A percentile compares a stretch with the other conserved stretches of the same genome.
Conservation (phyloP, 805 yeast species). For the Wickerhamiella shivajii region DNA sequence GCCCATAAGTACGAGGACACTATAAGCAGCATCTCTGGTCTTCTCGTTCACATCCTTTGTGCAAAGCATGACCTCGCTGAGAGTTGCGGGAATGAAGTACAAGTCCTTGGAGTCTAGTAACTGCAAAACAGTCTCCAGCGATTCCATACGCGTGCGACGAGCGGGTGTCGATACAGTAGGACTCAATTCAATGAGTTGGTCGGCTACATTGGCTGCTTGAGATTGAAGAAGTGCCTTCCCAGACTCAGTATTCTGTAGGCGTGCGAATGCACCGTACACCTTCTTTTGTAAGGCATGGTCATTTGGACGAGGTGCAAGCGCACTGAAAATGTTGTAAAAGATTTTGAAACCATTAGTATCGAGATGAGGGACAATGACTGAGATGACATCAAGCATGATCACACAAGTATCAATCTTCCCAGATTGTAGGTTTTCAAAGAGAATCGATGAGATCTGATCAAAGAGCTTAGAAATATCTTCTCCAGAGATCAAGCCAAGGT, state of each 20-base stretch:
- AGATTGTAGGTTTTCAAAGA: slow-evolving; percentile 49
- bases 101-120: slow-evolving; percentile 50
- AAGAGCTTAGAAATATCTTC: slow-evolving; percentile 63
- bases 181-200: slow-evolving; percentile 35
- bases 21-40: slow-evolving; percentile 69
- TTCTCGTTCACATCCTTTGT: slow-evolving; percentile 91
- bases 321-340: slow-evolving; percentile 15
- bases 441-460: slow-evolving; percentile 67
- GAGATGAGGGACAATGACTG: slow-evolving; percentile 72
- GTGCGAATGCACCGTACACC: slow-evolving; percentile 55
- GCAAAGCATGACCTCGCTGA: slow-evolving; percentile 78
- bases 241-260: slow-evolving; percentile 50
- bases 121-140: slow-evolving; percentile 46
- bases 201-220: slow-evolving; percentile 30
- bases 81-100: slow-evolving; percentile 62
- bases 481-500: slow-evolving; percentile 51
- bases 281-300: slow-evolving; percentile 74
- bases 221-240: slow-evolving; percentile 29
- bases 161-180: slow-evolving; percentile 50
- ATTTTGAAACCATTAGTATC: slow-evolving; percentile 29
- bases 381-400: slow-evolving; percentile 84
- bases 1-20: slow-evolving; percentile 67
- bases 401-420: slow-evolving; percentile 35
- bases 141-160: slow-evolving; percentile 61
- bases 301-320: slow-evolving; percentile 18